These are phyloP conservation scores for Thymus quinquecostatus DNA, from an alignment of 257 asterid species.

Conservation along the genomic window DNA sequence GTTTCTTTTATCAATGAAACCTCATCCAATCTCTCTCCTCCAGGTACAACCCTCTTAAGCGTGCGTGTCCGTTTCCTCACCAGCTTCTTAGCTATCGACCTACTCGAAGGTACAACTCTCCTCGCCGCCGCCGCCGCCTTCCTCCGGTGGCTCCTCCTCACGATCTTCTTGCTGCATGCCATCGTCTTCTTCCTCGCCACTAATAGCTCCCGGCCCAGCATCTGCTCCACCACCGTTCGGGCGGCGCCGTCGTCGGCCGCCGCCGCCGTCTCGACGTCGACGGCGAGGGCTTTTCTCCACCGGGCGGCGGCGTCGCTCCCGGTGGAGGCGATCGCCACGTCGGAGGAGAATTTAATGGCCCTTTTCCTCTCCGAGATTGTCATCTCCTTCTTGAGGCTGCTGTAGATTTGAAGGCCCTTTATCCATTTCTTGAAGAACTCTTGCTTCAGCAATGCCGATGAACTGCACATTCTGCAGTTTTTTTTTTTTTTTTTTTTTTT, in stretches of 20 bases:
- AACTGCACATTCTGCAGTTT: conserved; percentile 40
- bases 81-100: conserved; percentile 48
- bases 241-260: conserved; percentile 12
- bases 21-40: conserved; percentile 71
- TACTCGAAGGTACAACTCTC: conserved; percentile 40
- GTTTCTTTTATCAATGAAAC: conserved; percentile 71
- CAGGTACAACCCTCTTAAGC: conserved; percentile 82
- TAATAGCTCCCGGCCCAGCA: conserved; percentile 33
- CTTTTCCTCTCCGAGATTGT: conserved; percentile 55
- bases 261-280: conserved; percentile 30
- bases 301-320: conserved; percentile 37
- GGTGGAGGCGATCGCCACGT: conserved; percentile 84
- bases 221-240: conserved; percentile 37
- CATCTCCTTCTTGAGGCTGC: conserved; percentile 49
- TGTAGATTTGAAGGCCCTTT: conserved; percentile 62
- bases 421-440: conserved; percentile 81
- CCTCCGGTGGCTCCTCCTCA: conserved; percentile 37
- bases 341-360: conserved; percentile 74
- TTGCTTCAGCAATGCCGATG: conserved; percentile 49
- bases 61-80: conserved; percentile 60
- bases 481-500: not conserved
- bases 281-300: conserved; percentile 61
- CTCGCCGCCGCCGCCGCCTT: conserved; percentile 26
- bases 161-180: conserved; percentile 49
- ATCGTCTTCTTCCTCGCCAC: not conserved